Evolutionary conservation across 306 rosid genomes (phyloP), one percentile per base, ranked within the genome.

Genomic region (Prunus davidiana): DNA sequence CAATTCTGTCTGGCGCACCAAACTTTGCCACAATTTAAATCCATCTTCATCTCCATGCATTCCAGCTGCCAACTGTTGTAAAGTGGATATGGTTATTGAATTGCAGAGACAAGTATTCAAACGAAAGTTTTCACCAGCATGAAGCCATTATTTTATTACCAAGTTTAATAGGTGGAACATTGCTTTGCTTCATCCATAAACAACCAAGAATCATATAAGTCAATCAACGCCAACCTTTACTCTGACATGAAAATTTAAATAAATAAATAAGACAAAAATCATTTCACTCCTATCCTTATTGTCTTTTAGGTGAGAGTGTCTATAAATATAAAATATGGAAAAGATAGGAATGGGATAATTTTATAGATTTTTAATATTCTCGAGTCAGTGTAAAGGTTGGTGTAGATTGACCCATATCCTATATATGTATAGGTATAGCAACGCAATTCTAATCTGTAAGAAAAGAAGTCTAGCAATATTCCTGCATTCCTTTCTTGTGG

Each of bases 1-100:
- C 80, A 95, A 75, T 82, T 95, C 97, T 68, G 97, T 95, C 89
- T 95, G 99, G 69, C 93, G 97, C 72, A 92, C 96, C 87, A 95
- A 87, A 79, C 96, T 91, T 82, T 89, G 99, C 99, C 99, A 95
- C 50, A 86, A 83, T 82, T 95, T 92, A 76, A 83, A 80, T 71
- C 97, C 99, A 86, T 91, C 99, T 80, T 95, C 97, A 80, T 84
- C 96, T 76, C 92, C 96, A 78, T 87, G 86, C 64, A 78, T 74
- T 76, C 90, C 89, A 66, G 92, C 86, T 69, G 85, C 75, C 87
- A 84, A 82, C 99, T 95, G 87, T 75, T 77, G 81, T 66, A 27
- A 45, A 63, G 67, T 47, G 27, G 51, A 71, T 12, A 43, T 55
- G 73, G 79, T 72, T 66, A 76, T 82, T 41, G 16, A 73, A 84